Evolutionary conservation across 2,329 filamentous ascomycete species (phyloP), one percentile per base, ranked within the genome.

Genomic region (Colletotrichum sublineola): DNA sequence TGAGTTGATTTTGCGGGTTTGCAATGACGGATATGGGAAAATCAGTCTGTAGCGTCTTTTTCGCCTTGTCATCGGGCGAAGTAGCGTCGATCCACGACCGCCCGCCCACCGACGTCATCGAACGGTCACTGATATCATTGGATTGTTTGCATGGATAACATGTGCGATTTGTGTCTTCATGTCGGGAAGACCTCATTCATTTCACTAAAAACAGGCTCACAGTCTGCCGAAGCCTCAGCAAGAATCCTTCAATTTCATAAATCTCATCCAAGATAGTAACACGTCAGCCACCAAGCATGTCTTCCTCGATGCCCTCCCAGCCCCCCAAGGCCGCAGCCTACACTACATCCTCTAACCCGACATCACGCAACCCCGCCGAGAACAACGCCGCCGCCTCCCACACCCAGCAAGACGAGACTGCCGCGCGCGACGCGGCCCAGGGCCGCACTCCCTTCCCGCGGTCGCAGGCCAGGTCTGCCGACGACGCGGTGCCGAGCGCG

Each of bases 401-500:
- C 3, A 14, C 52, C 24, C 7, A 42, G 5, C 48, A 66, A 33
- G 44, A 63, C 29, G 66, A 74, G 24, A 29, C 42, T 12, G n/a
- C 44, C 42, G 63, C 62, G 15, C 70, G 66, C 48, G 72, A 71
- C 7, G 70, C 53, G 33, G 61, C 63, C 4, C 72, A 58, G 24
- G 72, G 74, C 9, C 74, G 74, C 63, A 53, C 52, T 5, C 65
- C 74, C 1, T 56, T 75, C 24, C 72, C 72, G 1, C 53, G 33
- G n/a, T 50, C 64, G 7, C 68, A 74, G 31, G 38, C 65, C 0
- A 56, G 58, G 18, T 44, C 61, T 12, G 42, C 42, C 44, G 65
- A 75, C 15, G 73, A 74, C 24, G 73, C 76, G 4, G 70, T 68
- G n/a, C 75, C 75, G 8, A 74, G 73, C 29, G 74, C 76, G 1